phyloP scores from a whole-genome alignment of 2,329 filamentous ascomycete species.

The Pestalotiopsis sp. region DNA sequence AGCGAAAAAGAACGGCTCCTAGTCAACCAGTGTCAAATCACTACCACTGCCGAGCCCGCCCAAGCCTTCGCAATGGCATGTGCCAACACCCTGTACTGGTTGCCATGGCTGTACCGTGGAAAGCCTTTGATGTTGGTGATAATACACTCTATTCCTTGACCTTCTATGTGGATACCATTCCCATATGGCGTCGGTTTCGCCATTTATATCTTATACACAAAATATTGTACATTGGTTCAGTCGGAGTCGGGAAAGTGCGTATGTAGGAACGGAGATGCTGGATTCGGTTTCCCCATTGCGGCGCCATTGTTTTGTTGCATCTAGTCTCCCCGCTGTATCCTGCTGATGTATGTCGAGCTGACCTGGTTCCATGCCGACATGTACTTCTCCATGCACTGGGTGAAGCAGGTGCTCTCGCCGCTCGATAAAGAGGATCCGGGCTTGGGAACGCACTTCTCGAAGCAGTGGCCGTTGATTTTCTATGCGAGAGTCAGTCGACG shows the following conservation, averaged over 20 bases:
- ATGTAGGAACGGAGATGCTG: background rate
- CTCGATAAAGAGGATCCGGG: conserved; percentile 68
- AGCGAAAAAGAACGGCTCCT: conserved; percentile 52
- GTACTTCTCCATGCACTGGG: conserved; percentile 83
- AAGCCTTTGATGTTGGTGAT: background rate
- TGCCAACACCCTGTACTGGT: background rate
- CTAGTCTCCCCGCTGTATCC: conserved; percentile 57
- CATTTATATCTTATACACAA: conserved; percentile 1
- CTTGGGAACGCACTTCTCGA: conserved; percentile 74
- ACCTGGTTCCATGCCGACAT: conserved; percentile 79
- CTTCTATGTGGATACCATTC: background rate
- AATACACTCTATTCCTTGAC: background rate
- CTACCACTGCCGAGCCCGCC: background rate
- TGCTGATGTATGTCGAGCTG: conserved; percentile 67
- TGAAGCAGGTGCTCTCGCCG: conserved; percentile 72
- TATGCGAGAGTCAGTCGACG: conserved; percentile 32
- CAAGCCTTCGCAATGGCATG: too few relatives aligned
- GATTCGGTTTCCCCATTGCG: background rate
- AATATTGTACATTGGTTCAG: conserved; percentile 4
- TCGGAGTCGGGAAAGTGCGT: background rate
- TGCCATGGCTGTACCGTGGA: background rate
- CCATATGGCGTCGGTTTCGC: background rate
- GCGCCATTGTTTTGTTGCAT: background rate
- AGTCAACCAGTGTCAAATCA: background rate
- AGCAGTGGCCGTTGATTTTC: conserved; percentile 84